These are phyloP conservation scores for Monosporozyma unispora DNA, from an alignment of 805 yeast species.

Conservation along the genomic window DNA sequence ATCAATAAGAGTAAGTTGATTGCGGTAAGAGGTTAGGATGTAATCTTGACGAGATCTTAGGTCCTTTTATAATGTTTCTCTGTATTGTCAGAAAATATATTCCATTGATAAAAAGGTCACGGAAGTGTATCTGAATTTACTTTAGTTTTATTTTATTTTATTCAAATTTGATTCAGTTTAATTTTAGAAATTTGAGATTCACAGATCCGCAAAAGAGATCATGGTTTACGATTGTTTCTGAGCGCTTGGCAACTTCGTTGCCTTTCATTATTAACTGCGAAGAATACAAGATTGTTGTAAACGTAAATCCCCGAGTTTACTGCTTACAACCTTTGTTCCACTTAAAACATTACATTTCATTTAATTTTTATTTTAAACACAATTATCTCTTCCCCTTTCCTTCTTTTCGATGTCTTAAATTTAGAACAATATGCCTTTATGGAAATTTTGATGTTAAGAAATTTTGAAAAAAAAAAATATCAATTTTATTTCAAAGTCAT, in stretches of 20 bases:
- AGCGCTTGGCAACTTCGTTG: not conserved
- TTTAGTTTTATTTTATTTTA: not conserved
- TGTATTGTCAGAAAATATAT: not conserved
- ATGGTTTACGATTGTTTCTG: not conserved
- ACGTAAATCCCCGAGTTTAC: no score
- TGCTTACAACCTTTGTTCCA: not conserved
- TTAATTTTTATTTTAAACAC: no score
- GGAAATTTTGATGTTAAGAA: not conserved
- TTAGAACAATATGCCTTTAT: not conserved
- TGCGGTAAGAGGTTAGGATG: not conserved
- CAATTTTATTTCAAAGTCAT: not conserved
- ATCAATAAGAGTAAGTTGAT: not conserved
- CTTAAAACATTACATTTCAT: no score
- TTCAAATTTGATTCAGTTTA: not conserved
- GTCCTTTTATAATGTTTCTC: not conserved
- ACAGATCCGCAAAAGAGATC: not conserved
- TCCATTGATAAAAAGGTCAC: no score
- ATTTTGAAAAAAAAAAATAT: not conserved
- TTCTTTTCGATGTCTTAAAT: not conserved
- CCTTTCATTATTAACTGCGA: not conserved
- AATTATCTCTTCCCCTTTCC: not conserved
- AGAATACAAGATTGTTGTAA: no score
- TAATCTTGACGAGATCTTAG: not conserved
- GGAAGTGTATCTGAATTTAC: not conserved
- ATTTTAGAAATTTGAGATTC: not conserved